Percentiles rank a stretch among this genome's conserved stretches.
Conservation (phyloP, 2,329 filamentous ascomycete genomes). For the Didymellaceae sp. region DNA sequence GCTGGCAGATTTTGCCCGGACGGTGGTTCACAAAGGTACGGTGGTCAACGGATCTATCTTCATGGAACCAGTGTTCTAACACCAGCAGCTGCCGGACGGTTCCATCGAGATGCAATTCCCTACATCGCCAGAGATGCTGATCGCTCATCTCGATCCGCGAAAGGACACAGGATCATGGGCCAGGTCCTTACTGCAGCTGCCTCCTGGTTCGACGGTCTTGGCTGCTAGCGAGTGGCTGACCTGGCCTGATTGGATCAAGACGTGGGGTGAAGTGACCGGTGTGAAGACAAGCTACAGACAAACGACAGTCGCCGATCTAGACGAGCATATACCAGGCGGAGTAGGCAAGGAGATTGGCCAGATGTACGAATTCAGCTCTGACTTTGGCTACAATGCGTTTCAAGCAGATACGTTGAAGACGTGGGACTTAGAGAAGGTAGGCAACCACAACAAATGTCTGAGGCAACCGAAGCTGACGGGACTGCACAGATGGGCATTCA, state of each 20-base stretch:
- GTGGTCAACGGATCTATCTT: background rate
- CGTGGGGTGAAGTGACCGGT: slow-evolving; percentile 31
- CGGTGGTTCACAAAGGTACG: slow-evolving; percentile 27
- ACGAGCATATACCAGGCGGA: slow-evolving; percentile 26
- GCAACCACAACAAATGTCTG: background rate
- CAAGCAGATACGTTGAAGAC: slow-evolving; percentile 25
- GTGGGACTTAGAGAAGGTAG: slow-evolving; percentile 21
- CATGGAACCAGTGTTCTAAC: background rate
- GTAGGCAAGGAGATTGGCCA: slow-evolving; percentile 37
- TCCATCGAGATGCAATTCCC: slow-evolving; percentile 27
- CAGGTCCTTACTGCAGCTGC: slow-evolving; percentile 24
- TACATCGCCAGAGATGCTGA: slow-evolving; percentile 13
- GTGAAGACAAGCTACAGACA: slow-evolving; percentile 28
- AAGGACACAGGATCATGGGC: slow-evolving; percentile 29
- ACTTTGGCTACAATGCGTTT: slow-evolving; percentile 44
- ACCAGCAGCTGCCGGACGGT: slow-evolving; percentile 17
- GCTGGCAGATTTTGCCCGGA: slow-evolving; percentile 24
- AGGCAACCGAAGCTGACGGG: background rate
- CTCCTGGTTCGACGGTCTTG: slow-evolving; percentile 33
- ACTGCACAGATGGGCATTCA: slow-evolving; percentile 17
- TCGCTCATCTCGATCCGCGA: slow-evolving; percentile 23
- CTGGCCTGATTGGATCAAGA: slow-evolving; percentile 28
- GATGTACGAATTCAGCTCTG: slow-evolving; percentile 35
- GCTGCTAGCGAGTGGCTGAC: slow-evolving; percentile 27
- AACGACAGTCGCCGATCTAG: slow-evolving; percentile 23